These are phyloP conservation scores for Pneumocystis sp. DNA, from an alignment of 1,139 yeast genomes.

Conservation along the genomic window DNA sequence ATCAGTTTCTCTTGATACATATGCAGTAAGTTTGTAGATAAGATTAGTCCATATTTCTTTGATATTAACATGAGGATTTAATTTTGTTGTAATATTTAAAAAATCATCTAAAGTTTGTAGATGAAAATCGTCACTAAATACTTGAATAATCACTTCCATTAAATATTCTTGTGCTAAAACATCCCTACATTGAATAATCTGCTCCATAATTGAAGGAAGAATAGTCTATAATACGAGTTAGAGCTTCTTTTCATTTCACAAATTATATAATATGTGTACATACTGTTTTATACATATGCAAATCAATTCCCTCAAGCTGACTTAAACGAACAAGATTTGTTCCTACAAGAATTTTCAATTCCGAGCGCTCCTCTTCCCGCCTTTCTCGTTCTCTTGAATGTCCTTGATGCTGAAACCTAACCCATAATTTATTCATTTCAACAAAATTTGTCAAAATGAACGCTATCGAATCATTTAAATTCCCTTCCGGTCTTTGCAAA, in stretches of 20 bases:
- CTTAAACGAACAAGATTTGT: conserved; percentile 79
- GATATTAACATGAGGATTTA: conserved; percentile 57
- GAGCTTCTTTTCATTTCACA: not conserved
- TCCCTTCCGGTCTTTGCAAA: conserved; percentile 28
- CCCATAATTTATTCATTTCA: conserved; percentile 98
- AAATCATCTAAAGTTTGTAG: conserved; percentile 55
- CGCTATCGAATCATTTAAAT: conserved; percentile 48
- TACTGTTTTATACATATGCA: conserved; percentile 39
- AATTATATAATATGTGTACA: not conserved
- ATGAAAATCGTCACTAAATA: conserved; percentile 88
- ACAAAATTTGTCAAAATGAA: conserved; percentile 76
- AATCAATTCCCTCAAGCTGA: conserved; percentile 67
- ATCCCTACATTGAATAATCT: conserved; percentile 83
- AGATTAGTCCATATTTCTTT: conserved; percentile 53
- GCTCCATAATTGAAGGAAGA: conserved; percentile 72
- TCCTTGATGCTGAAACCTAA: conserved; percentile 88
- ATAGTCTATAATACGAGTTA: conserved; percentile 26
- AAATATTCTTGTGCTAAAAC: conserved; percentile 82
- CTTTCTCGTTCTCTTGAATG: conserved; percentile 69
- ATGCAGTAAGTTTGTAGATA: conserved; percentile 59
- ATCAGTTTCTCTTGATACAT: conserved; percentile 26
- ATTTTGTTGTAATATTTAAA: conserved; percentile 47
- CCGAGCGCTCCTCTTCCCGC: conserved; percentile 67
- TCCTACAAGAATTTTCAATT: conserved; percentile 82
- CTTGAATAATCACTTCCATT: conserved; percentile 79